These are phyloP conservation scores for Eucalyptus decipiens DNA, from an alignment of 345 rosid species.

Conservation along the genomic window DNA sequence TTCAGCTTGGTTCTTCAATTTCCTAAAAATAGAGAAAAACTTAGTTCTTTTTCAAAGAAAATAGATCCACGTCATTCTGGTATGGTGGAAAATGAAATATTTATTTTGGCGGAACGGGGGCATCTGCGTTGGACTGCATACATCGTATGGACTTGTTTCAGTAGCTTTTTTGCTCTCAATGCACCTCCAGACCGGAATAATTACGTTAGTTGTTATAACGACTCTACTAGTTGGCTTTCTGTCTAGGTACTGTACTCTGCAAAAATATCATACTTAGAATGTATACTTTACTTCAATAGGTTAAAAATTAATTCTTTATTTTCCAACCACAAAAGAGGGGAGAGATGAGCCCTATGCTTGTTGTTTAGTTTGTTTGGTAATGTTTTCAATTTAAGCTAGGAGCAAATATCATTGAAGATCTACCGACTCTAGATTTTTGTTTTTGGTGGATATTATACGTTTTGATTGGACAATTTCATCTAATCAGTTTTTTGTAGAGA, in stretches of 20 bases:
- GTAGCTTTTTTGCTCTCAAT: not conserved
- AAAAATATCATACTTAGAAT: not conserved
- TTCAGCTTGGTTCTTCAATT: not conserved
- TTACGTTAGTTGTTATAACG: not conserved
- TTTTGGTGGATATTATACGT: not conserved
- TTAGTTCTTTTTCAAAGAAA: not conserved
- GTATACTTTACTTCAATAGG: not conserved
- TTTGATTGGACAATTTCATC: not conserved
- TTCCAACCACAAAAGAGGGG: not conserved
- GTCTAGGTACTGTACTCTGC: not conserved
- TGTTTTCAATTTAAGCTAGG: not conserved
- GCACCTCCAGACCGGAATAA: not conserved
- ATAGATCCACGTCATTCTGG: not conserved
- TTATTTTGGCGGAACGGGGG: not conserved
- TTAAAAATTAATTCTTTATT: not conserved
- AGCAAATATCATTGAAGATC: not conserved
- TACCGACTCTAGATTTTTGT: not conserved
- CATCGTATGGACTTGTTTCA: not conserved
- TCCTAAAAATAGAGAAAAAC: not conserved
- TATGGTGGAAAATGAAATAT: not conserved
- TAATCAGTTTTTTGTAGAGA: not conserved
- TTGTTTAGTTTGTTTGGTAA: not conserved
- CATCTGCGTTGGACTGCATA: not conserved
- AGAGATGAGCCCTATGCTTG: not conserved
- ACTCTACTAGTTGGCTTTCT: not conserved